phyloP scores from a whole-genome alignment of 23 red algal species.

The Pyropia yezoensis region DNA sequence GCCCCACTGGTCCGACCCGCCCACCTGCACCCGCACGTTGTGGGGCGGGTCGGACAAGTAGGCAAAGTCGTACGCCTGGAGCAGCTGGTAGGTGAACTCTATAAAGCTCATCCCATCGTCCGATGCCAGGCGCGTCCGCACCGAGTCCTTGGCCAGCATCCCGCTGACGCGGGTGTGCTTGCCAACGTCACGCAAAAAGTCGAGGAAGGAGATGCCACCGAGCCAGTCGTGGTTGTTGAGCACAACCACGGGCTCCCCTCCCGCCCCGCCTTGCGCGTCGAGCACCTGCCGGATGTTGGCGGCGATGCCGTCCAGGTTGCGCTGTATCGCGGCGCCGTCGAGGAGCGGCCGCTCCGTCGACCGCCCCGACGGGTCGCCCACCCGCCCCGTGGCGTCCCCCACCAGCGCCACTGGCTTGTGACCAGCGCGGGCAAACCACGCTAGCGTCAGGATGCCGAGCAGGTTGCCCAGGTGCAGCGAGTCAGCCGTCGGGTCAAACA shows the following conservation, averaged over 20 bases:
- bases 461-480: slow-evolving; percentile 93
- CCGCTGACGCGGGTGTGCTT: slow-evolving; percentile 81
- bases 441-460: slow-evolving; percentile 70
- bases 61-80: slow-evolving; percentile 95
- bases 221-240: slow-evolving; percentile 95
- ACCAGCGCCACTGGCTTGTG: slow-evolving; percentile 68
- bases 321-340: slow-evolving; percentile 27
- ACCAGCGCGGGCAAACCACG: slow-evolving; percentile 83
- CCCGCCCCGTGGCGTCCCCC: slow-evolving; percentile 76
- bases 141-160: slow-evolving; percentile 89
- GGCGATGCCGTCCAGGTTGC: slow-evolving; percentile 39
- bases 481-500: slow-evolving; percentile 95
- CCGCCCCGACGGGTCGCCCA: slow-evolving; percentile 92
- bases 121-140: slow-evolving; percentile 52
- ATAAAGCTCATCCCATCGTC: slow-evolving; percentile 96
- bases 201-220: slow-evolving; percentile 62
- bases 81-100: slow-evolving; percentile 97
- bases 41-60: slow-evolving; percentile 35
- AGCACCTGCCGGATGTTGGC: slow-evolving; percentile 43
- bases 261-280: slow-evolving; percentile 11
- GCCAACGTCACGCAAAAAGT: slow-evolving; percentile 94
- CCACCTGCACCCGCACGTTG: slow-evolving; percentile 63
- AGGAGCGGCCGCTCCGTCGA: slow-evolving; percentile 69
- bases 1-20: slow-evolving; percentile 95
- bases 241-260: slow-evolving; percentile 28